Percentiles rank a stretch among this genome's conserved stretches.
Conservation (phyloP, 1,139 yeast species). For the Waltiozyma solani region DNA sequence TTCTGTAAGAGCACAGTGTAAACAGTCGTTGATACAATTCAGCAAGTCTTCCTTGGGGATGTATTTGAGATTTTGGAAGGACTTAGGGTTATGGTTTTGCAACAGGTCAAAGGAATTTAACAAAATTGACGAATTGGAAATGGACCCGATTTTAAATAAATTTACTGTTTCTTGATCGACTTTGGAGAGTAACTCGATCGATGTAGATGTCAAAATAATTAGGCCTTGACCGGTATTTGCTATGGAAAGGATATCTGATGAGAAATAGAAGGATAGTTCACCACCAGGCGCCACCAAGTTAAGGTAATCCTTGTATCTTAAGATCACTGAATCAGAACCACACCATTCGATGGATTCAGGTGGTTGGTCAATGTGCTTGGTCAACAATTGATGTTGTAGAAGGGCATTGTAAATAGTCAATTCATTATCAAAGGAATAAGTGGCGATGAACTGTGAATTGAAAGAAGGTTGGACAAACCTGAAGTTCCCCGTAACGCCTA, state of each 20-base stretch:
- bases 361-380: not conserved
- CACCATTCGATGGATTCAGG: conserved; percentile 46
- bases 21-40: conserved; percentile 61
- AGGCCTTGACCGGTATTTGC: conserved; percentile 64
- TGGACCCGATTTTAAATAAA: conserved; percentile 74
- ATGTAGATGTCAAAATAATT: conserved; percentile 46
- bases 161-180: conserved; percentile 51
- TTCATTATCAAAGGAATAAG: not conserved
- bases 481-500: not conserved
- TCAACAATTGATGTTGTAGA: not conserved
- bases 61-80: conserved; percentile 67
- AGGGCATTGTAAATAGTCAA: not conserved
- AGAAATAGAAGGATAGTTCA: conserved; percentile 34
- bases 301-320: conserved; percentile 53
- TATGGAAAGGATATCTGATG: conserved; percentile 23
- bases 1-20: conserved; percentile 70
- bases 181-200: conserved; percentile 54
- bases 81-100: conserved; percentile 64
- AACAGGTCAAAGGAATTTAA: conserved; percentile 76
- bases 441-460: not conserved
- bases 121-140: conserved; percentile 73
- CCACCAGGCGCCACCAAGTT: conserved; percentile 66
- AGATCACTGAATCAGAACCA: conserved; percentile 71
- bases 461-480: not conserved
- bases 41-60: conserved; percentile 34